Base-by-base conservation (phyloP, 495 filamentous ascomycete species). In the Hypoxylon intermedium region DNA sequence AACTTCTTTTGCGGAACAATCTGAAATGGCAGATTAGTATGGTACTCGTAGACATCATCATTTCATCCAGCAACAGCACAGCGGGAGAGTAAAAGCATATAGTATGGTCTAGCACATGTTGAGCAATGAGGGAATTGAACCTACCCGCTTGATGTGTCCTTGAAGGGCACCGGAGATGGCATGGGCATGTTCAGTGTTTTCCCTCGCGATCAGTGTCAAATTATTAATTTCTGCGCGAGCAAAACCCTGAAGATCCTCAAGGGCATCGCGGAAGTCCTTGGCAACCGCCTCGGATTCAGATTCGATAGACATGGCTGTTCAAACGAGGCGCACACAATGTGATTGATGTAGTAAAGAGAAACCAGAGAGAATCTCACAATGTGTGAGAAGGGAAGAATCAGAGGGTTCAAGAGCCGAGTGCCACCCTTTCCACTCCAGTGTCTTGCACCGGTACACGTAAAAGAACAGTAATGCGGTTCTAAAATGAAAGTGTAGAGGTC, bases 151-250 rank as follows among this genome's bases (percentile, higher is more conserved):
- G 75, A 98, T 97, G 69, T 98, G 94, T 53, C 92, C 88, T 74
- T 94, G 88, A 72, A 98, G 73, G 5, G 88, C 89, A 57, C 89
- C 86, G 5, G 93, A 90, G 64, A 98, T 98, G 45, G 89, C 91
- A 72, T 89, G 84, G 24, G 93, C 94, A 77, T 97, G 90, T 72
- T 93, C 89, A 55, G 92, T 96, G 65, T 95, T 97, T 72, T 98
- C 94, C 69, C 92, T 91, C 52, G 94, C 94, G 66, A 98, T 98
- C 68, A 94, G 85, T 28, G 94, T 98, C 72, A 98, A 76, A 74
- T 93, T 97, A 77, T 87, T 90, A 73, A 98, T 98, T 76, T 97
- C 93, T 69, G 87, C 89, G 70, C 91, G 86, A 68, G 90, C 91
- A 77, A 96, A 96, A 64, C 86, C 82, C 52, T 87, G 88, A 67